These are phyloP conservation scores for Erigeron canadensis DNA, from an alignment of 129 eudicot genomes.

Conservation along the genomic window DNA sequence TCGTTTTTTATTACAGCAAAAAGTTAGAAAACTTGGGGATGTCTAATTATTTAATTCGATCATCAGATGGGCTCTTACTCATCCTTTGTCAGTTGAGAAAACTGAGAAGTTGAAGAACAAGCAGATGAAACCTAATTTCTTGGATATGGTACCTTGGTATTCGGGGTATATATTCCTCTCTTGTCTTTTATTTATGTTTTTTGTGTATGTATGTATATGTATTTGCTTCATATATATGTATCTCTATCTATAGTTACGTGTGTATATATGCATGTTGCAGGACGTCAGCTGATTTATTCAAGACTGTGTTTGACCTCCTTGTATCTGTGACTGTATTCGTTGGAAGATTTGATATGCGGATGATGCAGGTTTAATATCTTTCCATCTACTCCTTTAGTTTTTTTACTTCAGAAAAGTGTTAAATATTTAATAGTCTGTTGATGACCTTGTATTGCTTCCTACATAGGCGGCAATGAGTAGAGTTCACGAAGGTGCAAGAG, in stretches of 20 bases:
- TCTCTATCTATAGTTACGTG: background rate
- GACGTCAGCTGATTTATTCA: slow-evolving; percentile 97
- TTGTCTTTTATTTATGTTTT: background rate
- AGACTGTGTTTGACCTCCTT: slow-evolving; percentile 93
- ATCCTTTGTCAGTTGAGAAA: slow-evolving; percentile 81
- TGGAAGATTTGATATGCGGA: slow-evolving; percentile 99
- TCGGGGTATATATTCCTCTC: slow-evolving; percentile 67
- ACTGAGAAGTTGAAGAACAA: slow-evolving; percentile 77
- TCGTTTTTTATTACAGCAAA: background rate
- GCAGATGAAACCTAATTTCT: slow-evolving; percentile 88
- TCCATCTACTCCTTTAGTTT: background rate
- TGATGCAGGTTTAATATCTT: slow-evolving; percentile 81
- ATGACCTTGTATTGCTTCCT: slow-evolving; percentile 7
- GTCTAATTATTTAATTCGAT: slow-evolving; percentile 18
- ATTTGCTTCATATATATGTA: slow-evolving; percentile 4
- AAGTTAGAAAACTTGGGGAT: background rate
- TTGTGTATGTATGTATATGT: background rate
- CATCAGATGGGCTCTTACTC: slow-evolving; percentile 98
- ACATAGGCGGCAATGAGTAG: slow-evolving; percentile 87
- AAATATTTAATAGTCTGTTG: background rate
- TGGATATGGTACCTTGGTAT: slow-evolving; percentile 99
- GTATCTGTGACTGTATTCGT: slow-evolving; percentile 97
- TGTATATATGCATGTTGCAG: slow-evolving; percentile 44
- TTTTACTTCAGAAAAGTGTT: background rate
- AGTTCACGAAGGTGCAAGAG: slow-evolving; percentile 63